Conservation (phyloP, 495 filamentous ascomycete genomes). For the Penicillium subrubescens region DNA sequence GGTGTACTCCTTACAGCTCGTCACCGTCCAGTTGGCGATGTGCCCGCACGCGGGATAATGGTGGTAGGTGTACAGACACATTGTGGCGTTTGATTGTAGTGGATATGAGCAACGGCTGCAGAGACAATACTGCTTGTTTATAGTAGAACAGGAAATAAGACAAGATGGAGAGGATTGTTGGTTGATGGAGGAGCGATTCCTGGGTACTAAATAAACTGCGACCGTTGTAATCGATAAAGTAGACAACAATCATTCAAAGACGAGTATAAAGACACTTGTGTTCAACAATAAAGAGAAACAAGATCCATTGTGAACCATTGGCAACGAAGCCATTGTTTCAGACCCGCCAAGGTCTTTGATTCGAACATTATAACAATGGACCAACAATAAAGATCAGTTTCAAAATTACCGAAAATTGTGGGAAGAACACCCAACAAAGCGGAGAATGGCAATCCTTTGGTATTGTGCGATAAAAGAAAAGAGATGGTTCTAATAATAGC, state of each 20-base stretch:
- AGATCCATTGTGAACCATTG: background rate
- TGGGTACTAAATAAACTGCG: background rate
- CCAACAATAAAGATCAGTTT: background rate
- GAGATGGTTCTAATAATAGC: background rate
- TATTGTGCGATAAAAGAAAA: background rate
- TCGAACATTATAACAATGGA: background rate
- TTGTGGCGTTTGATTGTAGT: slow-evolving; percentile 7
- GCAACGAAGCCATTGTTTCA: background rate
- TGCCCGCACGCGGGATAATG: slow-evolving; percentile 35
- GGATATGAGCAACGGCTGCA: too few species aligned
- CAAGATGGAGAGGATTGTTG: background rate
- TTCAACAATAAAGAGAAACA: background rate
- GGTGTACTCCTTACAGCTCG: slow-evolving; percentile 27
- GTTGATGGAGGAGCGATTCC: background rate
- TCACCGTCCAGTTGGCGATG: slow-evolving; percentile 30
- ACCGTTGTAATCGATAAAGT: background rate
- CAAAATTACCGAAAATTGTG: background rate
- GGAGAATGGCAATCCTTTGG: background rate
- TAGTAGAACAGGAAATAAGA: background rate
- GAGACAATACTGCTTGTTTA: background rate
- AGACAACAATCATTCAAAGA: background rate
- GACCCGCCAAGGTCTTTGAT: background rate
- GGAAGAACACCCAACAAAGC: background rate
- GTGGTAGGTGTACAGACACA: slow-evolving; percentile 35
- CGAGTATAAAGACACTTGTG: background rate